Conservation (phyloP, 371 early-diverging fungal genomes). For the Mortierella sp. region DNA sequence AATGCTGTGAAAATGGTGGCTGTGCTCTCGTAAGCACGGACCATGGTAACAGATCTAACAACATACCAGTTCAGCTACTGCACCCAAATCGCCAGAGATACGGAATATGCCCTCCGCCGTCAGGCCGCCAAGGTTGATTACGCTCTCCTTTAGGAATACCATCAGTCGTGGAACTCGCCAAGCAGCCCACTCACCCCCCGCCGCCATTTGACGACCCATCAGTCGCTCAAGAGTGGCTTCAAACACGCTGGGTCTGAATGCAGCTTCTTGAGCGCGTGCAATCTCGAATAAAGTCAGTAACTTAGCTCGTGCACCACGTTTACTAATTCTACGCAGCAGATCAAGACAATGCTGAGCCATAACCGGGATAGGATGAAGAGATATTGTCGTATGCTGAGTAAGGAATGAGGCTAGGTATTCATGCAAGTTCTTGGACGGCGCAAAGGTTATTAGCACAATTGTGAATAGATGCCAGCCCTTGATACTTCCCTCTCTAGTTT, state of each 20-base stretch:
- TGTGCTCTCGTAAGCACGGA: constrained; percentile 20
- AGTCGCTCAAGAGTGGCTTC: constrained; percentile 90
- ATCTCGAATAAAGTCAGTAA: constrained; percentile 83
- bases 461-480: constrained; percentile 92
- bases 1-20: neutral
- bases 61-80: constrained; percentile 83
- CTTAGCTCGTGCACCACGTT: constrained; percentile 85
- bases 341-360: constrained; percentile 73
- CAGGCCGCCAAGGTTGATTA: constrained; percentile 82
- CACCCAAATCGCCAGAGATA: constrained; percentile 94
- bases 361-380: constrained; percentile 66
- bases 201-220: constrained; percentile 72
- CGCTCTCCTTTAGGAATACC: constrained; percentile 84
- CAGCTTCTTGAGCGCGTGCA: constrained; percentile 86
- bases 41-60: constrained; percentile 14
- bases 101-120: constrained; percentile 96
- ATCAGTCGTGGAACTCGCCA: constrained; percentile 84
- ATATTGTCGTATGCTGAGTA: constrained; percentile 66
- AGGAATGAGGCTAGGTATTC: constrained; percentile 87
- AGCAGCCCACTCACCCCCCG: constrained; percentile 59
- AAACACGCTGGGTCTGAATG: constrained; percentile 92
- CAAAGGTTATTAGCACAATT: constrained; percentile 86
- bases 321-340: constrained; percentile 79
- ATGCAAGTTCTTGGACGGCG: constrained; percentile 92
- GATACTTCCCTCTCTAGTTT: constrained; percentile 70